Evolutionary conservation across 495 filamentous ascomycete genomes (phyloP), one percentile per base, ranked within the genome.

Genomic region (Chaetomidium leptoderma): DNA sequence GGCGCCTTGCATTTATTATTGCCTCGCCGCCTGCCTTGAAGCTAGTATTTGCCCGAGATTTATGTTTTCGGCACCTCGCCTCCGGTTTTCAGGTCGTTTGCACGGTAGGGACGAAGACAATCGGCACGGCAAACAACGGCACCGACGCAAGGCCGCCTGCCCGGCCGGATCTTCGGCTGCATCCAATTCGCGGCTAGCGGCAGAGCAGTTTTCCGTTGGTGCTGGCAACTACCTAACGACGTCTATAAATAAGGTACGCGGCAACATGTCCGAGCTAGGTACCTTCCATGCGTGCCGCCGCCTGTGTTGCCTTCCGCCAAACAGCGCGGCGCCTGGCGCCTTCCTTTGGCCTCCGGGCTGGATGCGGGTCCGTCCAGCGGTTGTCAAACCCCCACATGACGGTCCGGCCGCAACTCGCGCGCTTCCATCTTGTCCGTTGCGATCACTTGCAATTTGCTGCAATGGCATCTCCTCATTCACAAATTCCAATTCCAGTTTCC

Each of bases 261-360:
- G 24, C 40, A 29, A 24, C 44, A 16, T 6, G 11, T 29, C 26
- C 26, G 43, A 47, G 14, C n/a, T 4, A 13, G 2, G 3, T 10
- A 35, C 7, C 8, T 2, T 8, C 17, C 3, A 0, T 42, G 17
- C 17, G 39, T 16, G 39, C 17, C 39, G 44, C 26, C 44, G 44
- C 44, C 44, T 23, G 24, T 2, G 26, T 14, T 47, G 26, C 44
- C 44, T 47, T 8, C 44, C 44, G 27, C 44, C n/a, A 47, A 29
- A 17, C 44, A 47, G 11, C 44, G 30, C 44, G 44, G 44, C 44
- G 44, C 44, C 37, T 51, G 44, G 44, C 44, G 44, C 44, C 37
- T 51, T 14, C 30, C 23, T 26, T 51, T 9, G 19, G 30, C 47
- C 29, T 37, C 32, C 30, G 47, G 47, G 29, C 32, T 50, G 47